Conservation (phyloP, 1,284 basidiomycete species). For the Wallemia mellicola region DNA sequence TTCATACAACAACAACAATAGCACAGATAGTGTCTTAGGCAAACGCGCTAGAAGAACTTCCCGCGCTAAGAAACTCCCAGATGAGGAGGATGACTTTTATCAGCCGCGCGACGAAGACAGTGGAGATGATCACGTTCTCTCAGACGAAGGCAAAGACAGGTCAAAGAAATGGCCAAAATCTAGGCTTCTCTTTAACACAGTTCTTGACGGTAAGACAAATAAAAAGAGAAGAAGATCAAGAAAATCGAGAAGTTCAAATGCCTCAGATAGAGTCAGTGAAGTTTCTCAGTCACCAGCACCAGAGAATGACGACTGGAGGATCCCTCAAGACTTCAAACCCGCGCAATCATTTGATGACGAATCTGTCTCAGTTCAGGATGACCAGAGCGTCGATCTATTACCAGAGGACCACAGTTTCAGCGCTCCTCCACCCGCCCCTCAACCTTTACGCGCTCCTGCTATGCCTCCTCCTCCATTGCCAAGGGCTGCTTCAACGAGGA, state of each 20-base stretch:
- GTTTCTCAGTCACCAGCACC: too few species aligned
- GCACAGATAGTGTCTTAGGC: slow-evolving; percentile 11
- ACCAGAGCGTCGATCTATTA: not conserved
- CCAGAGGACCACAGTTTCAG: not conserved
- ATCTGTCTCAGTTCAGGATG: slow-evolving; percentile 2
- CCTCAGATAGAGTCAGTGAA: not conserved
- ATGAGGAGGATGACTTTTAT: slow-evolving; percentile 42
- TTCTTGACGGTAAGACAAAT: slow-evolving; percentile 16
- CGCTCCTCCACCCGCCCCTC: not conserved
- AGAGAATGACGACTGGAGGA: slow-evolving; percentile 1
- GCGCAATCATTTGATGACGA: not conserved
- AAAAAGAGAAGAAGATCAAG: slow-evolving; percentile 13
- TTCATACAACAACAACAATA: not conserved
- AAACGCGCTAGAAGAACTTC: slow-evolving; percentile 30
- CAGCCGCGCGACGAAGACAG: slow-evolving; percentile 32
- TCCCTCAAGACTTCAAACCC: not conserved
- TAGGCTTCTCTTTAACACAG: slow-evolving; percentile 9
- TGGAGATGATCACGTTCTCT: slow-evolving; percentile 20
- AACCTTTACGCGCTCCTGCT: not conserved
- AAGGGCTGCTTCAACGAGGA: not conserved
- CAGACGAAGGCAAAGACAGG: slow-evolving; percentile 22
- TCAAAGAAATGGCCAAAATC: slow-evolving; percentile 19
- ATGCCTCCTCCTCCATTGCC: not conserved
- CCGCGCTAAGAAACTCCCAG: not conserved
- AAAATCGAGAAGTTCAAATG: not conserved